These are phyloP conservation scores for Papiliotrema fonsecae DNA, from an alignment of 1,284 basidiomycete genomes.

Conservation along the genomic window DNA sequence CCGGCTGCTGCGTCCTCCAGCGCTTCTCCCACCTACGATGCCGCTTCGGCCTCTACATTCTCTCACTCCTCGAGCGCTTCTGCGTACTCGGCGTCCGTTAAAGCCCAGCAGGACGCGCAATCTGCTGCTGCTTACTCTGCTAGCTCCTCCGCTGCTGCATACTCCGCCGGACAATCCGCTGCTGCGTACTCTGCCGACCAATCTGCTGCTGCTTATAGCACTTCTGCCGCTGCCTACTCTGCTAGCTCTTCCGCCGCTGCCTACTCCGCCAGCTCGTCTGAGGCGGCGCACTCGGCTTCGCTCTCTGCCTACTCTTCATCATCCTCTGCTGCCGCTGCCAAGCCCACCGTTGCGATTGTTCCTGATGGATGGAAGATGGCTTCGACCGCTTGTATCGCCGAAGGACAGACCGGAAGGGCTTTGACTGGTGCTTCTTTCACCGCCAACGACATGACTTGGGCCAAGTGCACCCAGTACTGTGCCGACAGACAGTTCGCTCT, in stretches of 20 bases:
- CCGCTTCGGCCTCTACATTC: neutral
- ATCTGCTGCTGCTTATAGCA: neutral
- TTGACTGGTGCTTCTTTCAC: conserved; percentile 15
- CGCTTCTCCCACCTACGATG: neutral
- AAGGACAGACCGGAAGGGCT: conserved; percentile 19
- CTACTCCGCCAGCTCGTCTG: neutral
- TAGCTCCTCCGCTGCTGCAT: neutral
- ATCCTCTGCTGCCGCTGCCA: neutral
- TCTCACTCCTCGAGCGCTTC: neutral
- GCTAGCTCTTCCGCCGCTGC: neutral
- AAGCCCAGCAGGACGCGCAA: neutral
- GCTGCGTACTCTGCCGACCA: neutral
- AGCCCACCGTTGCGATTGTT: neutral
- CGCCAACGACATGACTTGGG: conserved; percentile 20
- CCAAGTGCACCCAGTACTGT: conserved; percentile 29
- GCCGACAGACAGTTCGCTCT: conserved; percentile 22
- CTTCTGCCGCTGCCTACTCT: neutral
- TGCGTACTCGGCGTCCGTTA: neutral
- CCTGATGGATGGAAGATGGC: conserved; percentile 15
- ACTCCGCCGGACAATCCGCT: neutral
- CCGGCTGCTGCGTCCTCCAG: neutral
- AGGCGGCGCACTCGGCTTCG: neutral
- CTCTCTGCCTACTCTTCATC: neutral
- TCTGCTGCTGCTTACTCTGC: neutral
- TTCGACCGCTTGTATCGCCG: conserved; percentile 14